These are phyloP conservation scores for Blastobotrys peoriensis DNA, from an alignment of 805 yeast genomes.

Conservation along the genomic window DNA sequence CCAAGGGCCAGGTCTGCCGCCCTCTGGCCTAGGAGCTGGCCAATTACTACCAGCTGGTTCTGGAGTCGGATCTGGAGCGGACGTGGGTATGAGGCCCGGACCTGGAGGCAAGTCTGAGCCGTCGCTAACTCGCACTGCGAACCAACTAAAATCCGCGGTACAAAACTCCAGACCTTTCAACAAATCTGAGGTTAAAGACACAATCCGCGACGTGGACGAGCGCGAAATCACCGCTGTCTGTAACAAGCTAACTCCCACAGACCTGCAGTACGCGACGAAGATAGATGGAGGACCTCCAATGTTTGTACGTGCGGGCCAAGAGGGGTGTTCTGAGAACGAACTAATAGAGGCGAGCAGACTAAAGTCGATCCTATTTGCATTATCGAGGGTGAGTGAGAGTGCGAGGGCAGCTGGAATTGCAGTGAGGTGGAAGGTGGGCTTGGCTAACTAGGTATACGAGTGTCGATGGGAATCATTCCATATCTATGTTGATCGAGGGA, in stretches of 20 bases:
- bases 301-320: slow-evolving; percentile 1
- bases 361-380: slow-evolving; percentile 9
- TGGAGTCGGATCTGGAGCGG: neutral
- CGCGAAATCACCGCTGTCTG: slow-evolving; percentile 3
- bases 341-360: slow-evolving; percentile 16
- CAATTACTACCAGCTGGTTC: neutral
- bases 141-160: neutral
- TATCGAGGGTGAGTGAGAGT: slow-evolving; percentile 9
- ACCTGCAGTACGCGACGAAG: slow-evolving; percentile 2
- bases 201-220: slow-evolving; percentile 3
- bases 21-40: neutral
- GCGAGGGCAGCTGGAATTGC: too few relatives aligned
- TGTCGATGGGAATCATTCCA: slow-evolving; percentile 23
- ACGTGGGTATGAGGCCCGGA: neutral
- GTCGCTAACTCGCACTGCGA: neutral
- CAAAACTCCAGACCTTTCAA: neutral
- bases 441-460: slow-evolving; percentile 18
- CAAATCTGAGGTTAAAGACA: neutral
- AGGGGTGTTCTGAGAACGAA: slow-evolving; percentile 4
- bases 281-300: slow-evolving; percentile 9
- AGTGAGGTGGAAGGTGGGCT: too few relatives aligned
- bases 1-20: too few relatives aligned
- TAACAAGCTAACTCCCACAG: slow-evolving; percentile 4
- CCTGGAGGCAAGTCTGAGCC: neutral
- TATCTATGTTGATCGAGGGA: slow-evolving; percentile 24